These are phyloP conservation scores for Bryopsis sp. DNA, from an alignment of 139 green algal genomes.

Conservation along the genomic window DNA sequence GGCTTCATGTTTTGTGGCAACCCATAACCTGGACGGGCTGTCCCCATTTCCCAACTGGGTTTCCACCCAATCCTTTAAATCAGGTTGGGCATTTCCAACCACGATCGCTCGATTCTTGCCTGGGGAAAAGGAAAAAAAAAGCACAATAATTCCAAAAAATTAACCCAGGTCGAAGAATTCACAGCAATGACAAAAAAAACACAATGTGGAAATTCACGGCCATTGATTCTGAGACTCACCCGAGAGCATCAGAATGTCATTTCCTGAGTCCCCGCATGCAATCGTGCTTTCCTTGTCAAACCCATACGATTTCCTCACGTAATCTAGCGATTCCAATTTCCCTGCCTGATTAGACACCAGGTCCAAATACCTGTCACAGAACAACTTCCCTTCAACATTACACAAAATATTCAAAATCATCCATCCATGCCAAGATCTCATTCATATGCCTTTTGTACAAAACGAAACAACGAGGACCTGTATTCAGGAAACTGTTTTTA, in stretches of 20 bases:
- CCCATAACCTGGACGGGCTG: slow-evolving; percentile 33
- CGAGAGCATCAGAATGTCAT: slow-evolving; percentile 89
- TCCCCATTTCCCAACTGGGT: slow-evolving; percentile 34
- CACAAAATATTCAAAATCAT: neutral
- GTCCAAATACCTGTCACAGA: slow-evolving; percentile 65
- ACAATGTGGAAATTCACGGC: too few relatives aligned
- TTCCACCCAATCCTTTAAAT: slow-evolving; percentile 52
- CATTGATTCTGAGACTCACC: slow-evolving; percentile 25
- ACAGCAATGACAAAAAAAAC: too few relatives aligned
- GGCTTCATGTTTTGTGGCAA: slow-evolving; percentile 32
- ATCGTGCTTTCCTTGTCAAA: slow-evolving; percentile 52
- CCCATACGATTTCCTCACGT: slow-evolving; percentile 53
- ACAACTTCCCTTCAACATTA: neutral
- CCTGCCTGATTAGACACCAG: slow-evolving; percentile 57
- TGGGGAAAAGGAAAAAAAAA: neutral
- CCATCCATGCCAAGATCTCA: too few relatives aligned
- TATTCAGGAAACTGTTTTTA: too few relatives aligned
- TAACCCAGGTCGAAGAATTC: too few relatives aligned
- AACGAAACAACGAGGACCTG: too few relatives aligned
- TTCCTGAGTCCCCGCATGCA: slow-evolving; percentile 83
- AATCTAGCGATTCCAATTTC: slow-evolving; percentile 67
- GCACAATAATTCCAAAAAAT: neutral
- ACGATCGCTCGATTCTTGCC: slow-evolving; percentile 43
- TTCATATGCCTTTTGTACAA: too few relatives aligned
- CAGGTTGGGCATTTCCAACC: slow-evolving; percentile 64